Percentiles rank a stretch among this genome's conserved stretches.
Conservation (phyloP, 1,284 basidiomycete species). For the Tilletia caries region DNA sequence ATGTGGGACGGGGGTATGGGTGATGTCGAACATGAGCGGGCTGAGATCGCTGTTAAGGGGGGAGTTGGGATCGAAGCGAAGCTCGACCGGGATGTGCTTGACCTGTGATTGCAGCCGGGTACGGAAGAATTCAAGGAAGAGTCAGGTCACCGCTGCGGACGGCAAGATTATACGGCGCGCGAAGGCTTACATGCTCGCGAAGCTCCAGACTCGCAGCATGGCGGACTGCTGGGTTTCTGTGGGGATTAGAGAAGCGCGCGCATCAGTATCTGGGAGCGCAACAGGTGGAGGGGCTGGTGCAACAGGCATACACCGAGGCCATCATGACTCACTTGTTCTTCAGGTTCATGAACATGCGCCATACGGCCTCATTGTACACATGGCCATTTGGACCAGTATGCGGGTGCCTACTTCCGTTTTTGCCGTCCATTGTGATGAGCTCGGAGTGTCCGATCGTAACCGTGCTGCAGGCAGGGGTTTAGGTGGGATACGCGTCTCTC, state of each 20-base stretch:
- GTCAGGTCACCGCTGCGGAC: neutral
- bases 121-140: too few species aligned
- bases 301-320: neutral
- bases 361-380: neutral
- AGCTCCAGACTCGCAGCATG: slow-evolving; percentile 1
- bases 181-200: neutral
- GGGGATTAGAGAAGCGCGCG: neutral
- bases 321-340: neutral
- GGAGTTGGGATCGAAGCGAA: slow-evolving; percentile 31
- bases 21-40: slow-evolving; percentile 72
- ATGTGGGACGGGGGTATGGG: slow-evolving; percentile 70
- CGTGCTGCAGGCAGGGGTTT: too few species aligned
- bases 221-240: neutral
- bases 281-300: too few species aligned
- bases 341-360: neutral
- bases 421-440: neutral
- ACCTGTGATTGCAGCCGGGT: neutral
- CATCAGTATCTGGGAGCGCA: too few species aligned
- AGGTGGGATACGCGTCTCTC: too few species aligned
- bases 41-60: slow-evolving; percentile 61
- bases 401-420: neutral
- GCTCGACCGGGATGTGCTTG: slow-evolving; percentile 2
- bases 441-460: too few species aligned
- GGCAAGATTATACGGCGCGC: neutral
- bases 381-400: neutral